Evolutionary conservation across 495 filamentous ascomycete genomes (phyloP), one percentile per base, ranked within the genome.

Genomic region (Beverwykella pulmonaria): DNA sequence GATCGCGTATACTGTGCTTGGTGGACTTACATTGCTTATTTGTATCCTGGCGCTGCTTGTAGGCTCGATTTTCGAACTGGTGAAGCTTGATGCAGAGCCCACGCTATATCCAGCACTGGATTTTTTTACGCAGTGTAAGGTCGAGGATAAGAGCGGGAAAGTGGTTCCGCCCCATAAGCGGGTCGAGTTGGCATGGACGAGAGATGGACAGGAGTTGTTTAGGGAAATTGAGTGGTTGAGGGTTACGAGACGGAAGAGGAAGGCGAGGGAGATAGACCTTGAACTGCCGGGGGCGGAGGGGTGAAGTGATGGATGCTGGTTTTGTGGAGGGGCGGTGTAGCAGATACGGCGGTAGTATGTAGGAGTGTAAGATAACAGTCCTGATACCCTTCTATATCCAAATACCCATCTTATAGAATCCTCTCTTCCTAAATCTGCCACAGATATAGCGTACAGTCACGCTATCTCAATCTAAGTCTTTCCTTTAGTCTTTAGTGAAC

Each of bases 231-330:
- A 41, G 36, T 32, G 52, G 19, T 41, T 68, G 58, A 68, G 30
- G 39, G 65, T 68, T 55, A 68, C 50, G 49, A 68, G 65, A 41
- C 48, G 65, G 39, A 61, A 68, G 58, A 55, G 65, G 48, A 62
- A 41, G 50, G 17, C n/a, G 1, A 14, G 50, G 25, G 57, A 56
- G 30, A 3, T 23, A 17, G 52, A 30, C 8, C 20, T 44, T 29
- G 50, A 32, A 30, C 17, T 55, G 15, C 60, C 59, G 12, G 48
- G 23, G 14, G 44, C 9, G 29, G 32, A 39, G 57, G 44, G 22
- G 12, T 6, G 53, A 2, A 4, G 19, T 27, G 53, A 55, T 55
- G 48, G 9, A 26, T 19, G 12, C 26, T 22, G 4, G n/a, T 4
- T 26, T 52, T 52, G 30, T 44, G 39, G 39, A 6, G 32, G 12